phyloP scores from a whole-genome alignment of 306 rosid genomes.

The Prinsepia uniflora region DNA sequence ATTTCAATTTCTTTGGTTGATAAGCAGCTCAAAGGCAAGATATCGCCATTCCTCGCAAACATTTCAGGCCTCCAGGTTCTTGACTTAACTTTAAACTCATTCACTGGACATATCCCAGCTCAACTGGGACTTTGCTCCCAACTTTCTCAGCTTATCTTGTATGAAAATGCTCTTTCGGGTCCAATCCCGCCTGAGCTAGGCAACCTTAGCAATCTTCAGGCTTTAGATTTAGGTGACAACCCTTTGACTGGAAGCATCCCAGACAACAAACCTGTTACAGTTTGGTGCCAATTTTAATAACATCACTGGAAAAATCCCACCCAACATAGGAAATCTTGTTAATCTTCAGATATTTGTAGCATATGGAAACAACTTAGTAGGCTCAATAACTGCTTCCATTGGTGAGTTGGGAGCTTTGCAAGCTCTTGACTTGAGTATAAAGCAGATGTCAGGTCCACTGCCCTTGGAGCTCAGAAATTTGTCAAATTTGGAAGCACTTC shows the following conservation, averaged over 20 bases:
- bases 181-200: slow-evolving; percentile 61
- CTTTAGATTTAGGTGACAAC: slow-evolving; percentile 49
- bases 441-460: slow-evolving; percentile 54
- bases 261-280: slow-evolving; percentile 50
- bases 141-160: slow-evolving; percentile 45
- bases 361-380: slow-evolving; percentile 46
- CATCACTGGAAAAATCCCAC: slow-evolving; percentile 60
- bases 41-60: slow-evolving; percentile 77
- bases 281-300: slow-evolving; percentile 45
- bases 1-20: slow-evolving; percentile 45
- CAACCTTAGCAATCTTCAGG: slow-evolving; percentile 39
- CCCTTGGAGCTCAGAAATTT: slow-evolving; percentile 64
- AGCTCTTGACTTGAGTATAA: slow-evolving; percentile 58
- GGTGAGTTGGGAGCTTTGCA: slow-evolving; percentile 47
- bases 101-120: slow-evolving; percentile 59
- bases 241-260: slow-evolving; percentile 62
- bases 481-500: slow-evolving; percentile 39
- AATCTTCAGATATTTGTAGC: slow-evolving; percentile 39
- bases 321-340: slow-evolving; percentile 50
- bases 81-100: slow-evolving; percentile 62
- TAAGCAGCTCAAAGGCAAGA: slow-evolving; percentile 55
- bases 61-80: slow-evolving; percentile 74
- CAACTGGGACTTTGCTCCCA: slow-evolving; percentile 57
- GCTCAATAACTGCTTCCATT: slow-evolving; percentile 63
- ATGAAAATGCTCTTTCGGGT: slow-evolving; percentile 56